Evolutionary conservation across 192 early-diverging fungal species (phyloP), one percentile per base, ranked within the genome.

Genomic region (Umbelopsis sp.): DNA sequence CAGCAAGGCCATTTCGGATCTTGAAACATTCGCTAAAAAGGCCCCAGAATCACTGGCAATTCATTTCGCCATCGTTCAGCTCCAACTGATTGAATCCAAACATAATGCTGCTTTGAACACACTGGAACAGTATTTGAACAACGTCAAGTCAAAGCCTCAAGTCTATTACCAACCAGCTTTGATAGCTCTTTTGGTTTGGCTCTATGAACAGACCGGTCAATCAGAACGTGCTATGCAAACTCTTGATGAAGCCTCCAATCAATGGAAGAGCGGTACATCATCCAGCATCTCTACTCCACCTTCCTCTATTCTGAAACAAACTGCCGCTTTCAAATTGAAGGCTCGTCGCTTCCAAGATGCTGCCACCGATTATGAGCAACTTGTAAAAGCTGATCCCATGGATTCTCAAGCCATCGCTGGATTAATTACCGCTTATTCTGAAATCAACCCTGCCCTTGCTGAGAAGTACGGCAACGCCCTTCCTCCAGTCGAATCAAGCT

Each of bases 101-200:
- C 71, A 80, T 35, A 73, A 49, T 2, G 84, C 73, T 6, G 86
- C 90, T 1, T 77, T 92, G 21, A 71, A 66, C 25, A 81, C 81
- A 21, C 50, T 86, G n/a, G 68, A 82, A 20, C 52, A 53, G 3
- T 88, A 81, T 70, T 55, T 88, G 46, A 77, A 71, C 21, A n/a
- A 44, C 1, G 51, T 30, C 49, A 37, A 71, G 18, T 61, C 55
- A n/a, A 46, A 46, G n/a, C 45, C 66, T 30, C 58, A 71, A 51
- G 71, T 81, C 21, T 71, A 71, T 53, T 80, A 90, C 49, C 81
- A 81, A 45, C 90, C 91, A 7, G 91, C 78, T 33, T 69, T 89
- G 3, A 85, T 93, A n/a, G 89, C 91, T 0, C 75, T 93, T 22
- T 72, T 89, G 45, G 87, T 91, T 11, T 91, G 89, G 89, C 69